Conservation (phyloP, 2,329 filamentous ascomycete genomes). For the Phyllosticta paracitricarpa region DNA sequence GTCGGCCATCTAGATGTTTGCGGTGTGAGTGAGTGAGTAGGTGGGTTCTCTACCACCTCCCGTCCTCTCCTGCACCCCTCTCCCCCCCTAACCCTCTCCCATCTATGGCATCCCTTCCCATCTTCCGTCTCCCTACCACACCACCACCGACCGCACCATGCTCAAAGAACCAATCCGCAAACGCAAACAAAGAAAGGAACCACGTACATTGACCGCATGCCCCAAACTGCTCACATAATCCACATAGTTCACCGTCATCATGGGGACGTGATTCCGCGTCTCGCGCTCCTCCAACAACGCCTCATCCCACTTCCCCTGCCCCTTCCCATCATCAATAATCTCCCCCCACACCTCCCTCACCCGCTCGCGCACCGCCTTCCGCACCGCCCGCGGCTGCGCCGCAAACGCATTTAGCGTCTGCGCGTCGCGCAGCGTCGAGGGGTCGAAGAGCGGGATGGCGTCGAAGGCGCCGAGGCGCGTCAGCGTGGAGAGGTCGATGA, state of each 20-base stretch:
- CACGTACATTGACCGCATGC: conserved; percentile 1
- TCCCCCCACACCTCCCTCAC: conserved; percentile 13
- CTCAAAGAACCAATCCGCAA: background rate
- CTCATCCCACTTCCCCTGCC: conserved; percentile 1
- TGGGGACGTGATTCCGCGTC: conserved; percentile 44
- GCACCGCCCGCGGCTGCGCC: conserved; percentile 31
- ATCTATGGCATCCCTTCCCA: background rate
- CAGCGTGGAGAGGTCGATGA: background rate
- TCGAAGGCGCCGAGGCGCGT: background rate
- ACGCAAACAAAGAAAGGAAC: background rate
- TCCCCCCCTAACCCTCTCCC: background rate
- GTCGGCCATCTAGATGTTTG: conserved; percentile 33
- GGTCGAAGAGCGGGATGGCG: background rate
- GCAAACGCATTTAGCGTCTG: conserved; percentile 40
- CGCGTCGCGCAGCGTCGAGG: background rate
- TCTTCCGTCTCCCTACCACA: background rate
- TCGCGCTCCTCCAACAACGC: conserved; percentile 25
- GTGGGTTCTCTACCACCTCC: background rate
- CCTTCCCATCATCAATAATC: conserved; percentile 18
- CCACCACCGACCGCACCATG: too few species aligned
- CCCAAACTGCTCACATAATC: conserved; percentile 31
- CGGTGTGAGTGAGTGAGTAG: conserved; percentile 23
- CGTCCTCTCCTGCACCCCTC: background rate
- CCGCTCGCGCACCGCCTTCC: conserved; percentile 30
- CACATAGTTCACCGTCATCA: conserved; percentile 46